Conservation (phyloP, 805 yeast genomes). For the Brettanomyces anomalus region DNA sequence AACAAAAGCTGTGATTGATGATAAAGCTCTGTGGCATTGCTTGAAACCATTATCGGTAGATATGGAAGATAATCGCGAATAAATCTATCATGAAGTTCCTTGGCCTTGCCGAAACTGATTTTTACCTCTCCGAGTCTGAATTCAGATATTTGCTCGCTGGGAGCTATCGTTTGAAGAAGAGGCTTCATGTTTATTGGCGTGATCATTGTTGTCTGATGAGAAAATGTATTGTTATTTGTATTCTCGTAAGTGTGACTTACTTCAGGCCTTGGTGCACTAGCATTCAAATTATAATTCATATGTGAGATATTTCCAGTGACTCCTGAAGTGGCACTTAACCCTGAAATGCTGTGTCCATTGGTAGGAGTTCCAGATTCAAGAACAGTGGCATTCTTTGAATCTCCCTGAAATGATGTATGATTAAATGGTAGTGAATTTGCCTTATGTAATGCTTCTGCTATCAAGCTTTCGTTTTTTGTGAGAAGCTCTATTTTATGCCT, state of each 20-base stretch:
- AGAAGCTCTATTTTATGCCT: slow-evolving; percentile 62
- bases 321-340: background rate
- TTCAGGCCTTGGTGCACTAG: background rate
- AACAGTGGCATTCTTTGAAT: background rate
- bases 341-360: too few relatives aligned
- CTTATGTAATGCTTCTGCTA: slow-evolving; percentile 53
- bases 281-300: too few relatives aligned
- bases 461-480: slow-evolving; percentile 55
- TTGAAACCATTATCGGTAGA: slow-evolving; percentile 69
- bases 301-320: background rate
- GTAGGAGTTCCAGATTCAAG: background rate
- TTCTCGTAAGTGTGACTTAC: background rate
- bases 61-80: slow-evolving; percentile 60
- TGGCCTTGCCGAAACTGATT: slow-evolving; percentile 58
- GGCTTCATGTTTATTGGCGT: slow-evolving; percentile 14
- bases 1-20: slow-evolving; percentile 77
- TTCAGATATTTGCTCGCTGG: slow-evolving; percentile 37
- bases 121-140: slow-evolving; percentile 71
- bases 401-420: background rate
- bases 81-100: slow-evolving; percentile 62
- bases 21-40: slow-evolving; percentile 66
- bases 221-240: background rate
- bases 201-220: slow-evolving; percentile 7
- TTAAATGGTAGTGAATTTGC: slow-evolving; percentile 4
- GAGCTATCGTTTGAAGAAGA: slow-evolving; percentile 12